Base-by-base conservation (phyloP, 169 alveolate species). In the Theileria equi region DNA sequence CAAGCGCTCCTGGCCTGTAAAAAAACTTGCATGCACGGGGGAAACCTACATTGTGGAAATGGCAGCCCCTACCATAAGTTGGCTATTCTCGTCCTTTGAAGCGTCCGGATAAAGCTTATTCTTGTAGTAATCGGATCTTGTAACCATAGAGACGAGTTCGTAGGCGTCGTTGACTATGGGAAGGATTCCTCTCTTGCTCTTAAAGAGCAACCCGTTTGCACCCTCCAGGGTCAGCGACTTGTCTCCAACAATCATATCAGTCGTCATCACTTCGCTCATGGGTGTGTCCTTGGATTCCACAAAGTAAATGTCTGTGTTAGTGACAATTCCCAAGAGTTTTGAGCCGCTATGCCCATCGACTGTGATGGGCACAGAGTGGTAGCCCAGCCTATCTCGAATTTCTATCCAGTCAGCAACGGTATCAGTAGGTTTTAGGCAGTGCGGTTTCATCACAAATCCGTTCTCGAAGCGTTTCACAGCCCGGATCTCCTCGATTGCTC, bases 361-460 rank as follows among this genome's bases (percentile, higher is more conserved):
- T 7, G 97, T 93, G 58, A 93, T 84, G 5, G 97, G 97, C 29
- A 90, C 90, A 10, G 95, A 86, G 8, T 60, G 60, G 76, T 54
- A 84, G 1, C 91, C 91, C 47, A 64, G 78, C 59, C 53, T 79
- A 50, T 84, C 83, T 38, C 69, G 73, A 54, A 81, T 83, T 32
- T 47, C 57, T 17, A 85, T 73, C 70, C 92, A 86, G 53, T 92
- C 96, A 17, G 81, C 80, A 61, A 92, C 84, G 0, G 93, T 88
- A 80, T 89, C 82, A 36, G 88, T 82, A 8, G 96, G 95, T 16
- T 88, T 79, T 49, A 92, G 88, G 11, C 89, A 86, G 45, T 79
- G 59, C 5, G 98, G 96, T 54, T 93, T 93, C 40, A 84, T 78
- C 36, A 92, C 90, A 82, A 92, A 92, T 8, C 96, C 98, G 66